Base-by-base conservation (phyloP, 805 yeast genomes). In the Saturnispora besseyi region DNA sequence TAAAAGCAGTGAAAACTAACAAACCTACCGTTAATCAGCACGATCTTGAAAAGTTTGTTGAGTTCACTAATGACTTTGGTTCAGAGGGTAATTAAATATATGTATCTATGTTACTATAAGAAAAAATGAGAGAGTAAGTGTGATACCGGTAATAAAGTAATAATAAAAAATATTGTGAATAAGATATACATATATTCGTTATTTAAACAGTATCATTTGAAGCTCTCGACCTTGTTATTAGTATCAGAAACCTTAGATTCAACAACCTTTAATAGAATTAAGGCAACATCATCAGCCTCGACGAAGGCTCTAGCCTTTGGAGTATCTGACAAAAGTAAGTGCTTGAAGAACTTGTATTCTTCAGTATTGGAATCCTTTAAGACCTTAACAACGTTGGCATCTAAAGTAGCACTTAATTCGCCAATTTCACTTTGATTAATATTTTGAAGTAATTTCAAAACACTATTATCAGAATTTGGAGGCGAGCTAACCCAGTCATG, bases 21-120 rank as follows among this genome's bases (percentile, higher is more conserved):
- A 78, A 97, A 63, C 99, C 99, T 15, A 93, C 99, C 0, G 98
- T 93, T 34, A 93, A 93, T 62, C 82, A 77, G 42, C 77, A 76
- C 10, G 99, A 93, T 64, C 77, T 93, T 52, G 75, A 72, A 52
- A 84, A 83, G 61, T 97, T 91, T 66, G 79, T 80, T 44, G 85
- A 87, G 56, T 93, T 93, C 63, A 93, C 99, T 0, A 77, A 76
- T 41, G 99, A 93, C 68, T 93, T 93, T 64, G 99, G 99, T 36
- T 96, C 91, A 60, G 99, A 93, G 67, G 99, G 99, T 42, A 88
- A 87, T 59, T 87, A 53, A 41, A 22, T 36, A 18, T 36, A 36
- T 36, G 24, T 36, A 26, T 26, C 29, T 26, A 36, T 36, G 40
- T 36, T 18, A 36, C n/a, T 36, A 36, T 22, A 28, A 21, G 36